Evolutionary conservation across 768 basidiomycete species (phyloP).

Genomic region (Dendrothele bispora): DNA sequence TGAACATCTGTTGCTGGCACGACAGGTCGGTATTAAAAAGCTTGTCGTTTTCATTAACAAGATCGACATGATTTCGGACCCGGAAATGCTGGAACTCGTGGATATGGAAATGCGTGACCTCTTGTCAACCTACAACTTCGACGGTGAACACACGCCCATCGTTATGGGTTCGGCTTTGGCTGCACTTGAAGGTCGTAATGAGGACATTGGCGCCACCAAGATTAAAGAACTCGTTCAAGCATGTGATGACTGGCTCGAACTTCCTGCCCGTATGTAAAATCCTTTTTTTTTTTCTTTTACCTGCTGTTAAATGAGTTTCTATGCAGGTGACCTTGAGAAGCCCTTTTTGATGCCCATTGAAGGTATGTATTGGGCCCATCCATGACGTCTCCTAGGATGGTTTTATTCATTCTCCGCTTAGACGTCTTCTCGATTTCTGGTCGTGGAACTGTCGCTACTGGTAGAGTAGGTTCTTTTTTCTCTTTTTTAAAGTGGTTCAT

Average conservation of each 20-base stretch:
- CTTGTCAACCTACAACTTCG: constrained; percentile 87
- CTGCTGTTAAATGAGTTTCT: constrained; percentile 4
- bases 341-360: constrained; percentile 97
- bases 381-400: background rate
- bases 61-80: constrained; percentile 93
- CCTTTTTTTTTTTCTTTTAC: background rate
- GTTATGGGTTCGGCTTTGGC: constrained; percentile 96
- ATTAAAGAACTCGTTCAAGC: constrained; percentile 80
- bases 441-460: constrained; percentile 96
- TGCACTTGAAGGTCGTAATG: constrained; percentile 85
- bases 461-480: constrained; percentile 59
- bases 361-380: constrained; percentile 39
- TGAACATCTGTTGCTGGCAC: constrained; percentile 95
- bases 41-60: constrained; percentile 99
- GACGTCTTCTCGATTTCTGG: constrained; percentile 98
- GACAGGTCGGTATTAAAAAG: constrained; percentile 96
- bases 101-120: constrained; percentile 99
- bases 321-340: constrained; percentile 89
- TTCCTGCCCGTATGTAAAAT: constrained; percentile 73
- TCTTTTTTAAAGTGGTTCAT: background rate
- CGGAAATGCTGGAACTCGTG: constrained; percentile 98
- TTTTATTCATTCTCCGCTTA: constrained; percentile 13
- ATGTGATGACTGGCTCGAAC: constrained; percentile 93
- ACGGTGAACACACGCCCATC: constrained; percentile 98
- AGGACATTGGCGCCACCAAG: constrained; percentile 77